Evolutionary conservation across 768 basidiomycete genomes (phyloP), one percentile per base, ranked within the genome.

Genomic region (Trametopsis cervina): DNA sequence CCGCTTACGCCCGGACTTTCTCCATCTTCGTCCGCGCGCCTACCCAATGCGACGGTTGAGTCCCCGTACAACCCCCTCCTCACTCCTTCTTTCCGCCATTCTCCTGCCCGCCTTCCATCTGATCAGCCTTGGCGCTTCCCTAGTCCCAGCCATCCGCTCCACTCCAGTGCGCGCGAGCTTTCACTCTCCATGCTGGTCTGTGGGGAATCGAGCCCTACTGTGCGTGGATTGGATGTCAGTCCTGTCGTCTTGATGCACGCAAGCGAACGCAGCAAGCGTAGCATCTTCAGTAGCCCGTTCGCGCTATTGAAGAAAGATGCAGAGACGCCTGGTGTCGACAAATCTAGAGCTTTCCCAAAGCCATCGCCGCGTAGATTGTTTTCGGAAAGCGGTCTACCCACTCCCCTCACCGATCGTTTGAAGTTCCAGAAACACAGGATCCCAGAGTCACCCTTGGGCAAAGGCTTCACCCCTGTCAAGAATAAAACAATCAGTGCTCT

Each of bases 41-140:
- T 40, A 15, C 6, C 46, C 2, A 43, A 46, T 27, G 40, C 49
- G 2, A 66, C 81, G 40, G 80, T 83, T 6, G 70, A 79, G 56
- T 88, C 87, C 4, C 87, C 87, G 2, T 89, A 89, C 50, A 76
- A 89, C 59, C 87, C 87, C 27, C 71, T 78, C 12, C 68, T 76
- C 26, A 87, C 87, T 0, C 87, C 87, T 0, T 76, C 85, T 3
- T 89, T 89, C 63, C 78, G 83, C 33, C 85, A 89, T 63, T 86
- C 84, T 9, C 83, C 85, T 15, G 76, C 81, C 0, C 82, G 78
- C 9, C 76, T 83, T 20, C 84, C 85, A 4, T 85, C 81, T 15
- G 82, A 86, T 56, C 86, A 88, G 51, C 87, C 87, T 2, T 89
- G 87, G 87, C 78, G 84, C 29, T 86, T 81, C 59, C 79, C 83